These are phyloP conservation scores for Lojkania enalia DNA, from an alignment of 2,329 filamentous ascomycete genomes.

Conservation along the genomic window DNA sequence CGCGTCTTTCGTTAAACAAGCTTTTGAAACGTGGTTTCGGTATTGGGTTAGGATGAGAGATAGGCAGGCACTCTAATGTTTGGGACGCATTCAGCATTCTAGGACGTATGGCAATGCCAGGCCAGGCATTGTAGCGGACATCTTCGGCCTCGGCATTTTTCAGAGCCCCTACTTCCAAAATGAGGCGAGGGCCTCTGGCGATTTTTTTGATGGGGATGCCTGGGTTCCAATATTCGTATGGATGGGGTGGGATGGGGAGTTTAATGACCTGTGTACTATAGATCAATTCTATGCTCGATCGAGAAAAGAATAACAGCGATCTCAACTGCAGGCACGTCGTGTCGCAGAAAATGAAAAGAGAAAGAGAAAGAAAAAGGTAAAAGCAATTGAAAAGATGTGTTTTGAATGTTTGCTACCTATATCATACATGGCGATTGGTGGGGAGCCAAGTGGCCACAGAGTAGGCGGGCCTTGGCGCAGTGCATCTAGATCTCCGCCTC, in stretches of 20 bases:
- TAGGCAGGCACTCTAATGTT: constrained; percentile 8
- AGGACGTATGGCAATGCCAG: constrained; percentile 2
- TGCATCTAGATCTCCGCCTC: background rate
- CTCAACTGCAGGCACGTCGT: no score
- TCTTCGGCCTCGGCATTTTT: background rate
- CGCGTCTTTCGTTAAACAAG: background rate
- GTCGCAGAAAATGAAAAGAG: no score
- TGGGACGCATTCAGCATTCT: constrained; percentile 20
- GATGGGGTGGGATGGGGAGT: background rate
- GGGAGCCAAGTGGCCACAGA: no score
- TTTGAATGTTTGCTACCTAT: no score
- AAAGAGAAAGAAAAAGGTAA: no score
- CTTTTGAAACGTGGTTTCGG: constrained; percentile 1
- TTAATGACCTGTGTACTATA: constrained; percentile 1
- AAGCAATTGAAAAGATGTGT: no score
- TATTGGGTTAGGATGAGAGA: background rate
- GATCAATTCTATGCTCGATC: background rate
- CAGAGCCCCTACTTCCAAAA: background rate
- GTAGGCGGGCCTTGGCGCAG: no score
- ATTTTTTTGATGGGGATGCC: no score
- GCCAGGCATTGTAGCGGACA: background rate
- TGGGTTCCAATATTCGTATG: no score
- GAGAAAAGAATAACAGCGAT: background rate
- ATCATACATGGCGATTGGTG: no score
- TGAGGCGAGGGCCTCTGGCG: no score